phyloP scores from a whole-genome alignment of 2,329 filamentous ascomycete genomes.

The Pezicula carpinea region DNA sequence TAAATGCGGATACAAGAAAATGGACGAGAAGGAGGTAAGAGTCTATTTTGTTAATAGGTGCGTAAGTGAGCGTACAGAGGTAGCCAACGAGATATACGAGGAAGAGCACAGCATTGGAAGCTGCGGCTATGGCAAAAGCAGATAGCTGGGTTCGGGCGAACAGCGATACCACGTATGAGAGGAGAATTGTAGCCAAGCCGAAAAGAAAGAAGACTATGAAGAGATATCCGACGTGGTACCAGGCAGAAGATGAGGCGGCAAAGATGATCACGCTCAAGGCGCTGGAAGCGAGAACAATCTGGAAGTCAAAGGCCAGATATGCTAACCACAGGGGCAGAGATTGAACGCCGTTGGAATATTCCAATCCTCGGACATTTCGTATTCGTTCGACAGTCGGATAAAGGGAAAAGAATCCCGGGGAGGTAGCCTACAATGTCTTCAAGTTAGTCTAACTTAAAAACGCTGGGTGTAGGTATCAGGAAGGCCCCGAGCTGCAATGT shows the following conservation, averaged over 20 bases:
- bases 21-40: constrained; percentile 62
- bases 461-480: too few species aligned
- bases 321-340: constrained; percentile 80
- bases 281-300: constrained; percentile 63
- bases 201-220: constrained; percentile 80
- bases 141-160: constrained; percentile 75
- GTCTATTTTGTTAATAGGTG: constrained; percentile 66
- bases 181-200: constrained; percentile 69
- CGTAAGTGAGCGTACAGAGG: constrained; percentile 69
- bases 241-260: constrained; percentile 57
- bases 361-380: constrained; percentile 72
- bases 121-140: constrained; percentile 78
- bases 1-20: constrained; percentile 68
- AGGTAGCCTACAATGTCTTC: constrained; percentile 43
- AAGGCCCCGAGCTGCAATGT: too few species aligned
- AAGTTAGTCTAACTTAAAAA: too few species aligned
- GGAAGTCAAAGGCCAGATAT: constrained; percentile 76
- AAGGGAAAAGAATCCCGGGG: constrained; percentile 81
- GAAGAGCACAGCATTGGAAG: constrained; percentile 68
- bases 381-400: constrained; percentile 85
- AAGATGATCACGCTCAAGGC: constrained; percentile 67
- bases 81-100: constrained; percentile 69
- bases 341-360: constrained; percentile 88
- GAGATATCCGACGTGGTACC: constrained; percentile 76
- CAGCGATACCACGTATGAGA: constrained; percentile 78